These are phyloP conservation scores for Angophora floribunda DNA, from an alignment of 345 rosid genomes.

Conservation along the genomic window DNA sequence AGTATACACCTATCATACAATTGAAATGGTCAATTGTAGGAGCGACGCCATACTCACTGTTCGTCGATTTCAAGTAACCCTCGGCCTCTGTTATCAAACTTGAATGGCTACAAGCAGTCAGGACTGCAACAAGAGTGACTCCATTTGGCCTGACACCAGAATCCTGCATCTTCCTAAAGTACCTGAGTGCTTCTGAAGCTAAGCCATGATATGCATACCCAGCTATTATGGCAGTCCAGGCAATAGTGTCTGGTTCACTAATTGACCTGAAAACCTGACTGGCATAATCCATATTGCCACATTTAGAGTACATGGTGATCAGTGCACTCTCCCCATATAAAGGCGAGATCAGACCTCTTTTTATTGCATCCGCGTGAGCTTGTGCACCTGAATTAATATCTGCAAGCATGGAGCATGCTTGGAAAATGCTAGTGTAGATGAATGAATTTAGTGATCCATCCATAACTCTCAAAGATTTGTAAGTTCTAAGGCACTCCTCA, in stretches of 20 bases:
- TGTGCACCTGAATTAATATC: slow-evolving; percentile 54
- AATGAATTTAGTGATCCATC: slow-evolving; percentile 35
- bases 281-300: slow-evolving; percentile 60
- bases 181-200: slow-evolving; percentile 50
- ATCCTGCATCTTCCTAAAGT: slow-evolving; percentile 43
- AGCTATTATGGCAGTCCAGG: slow-evolving; percentile 69
- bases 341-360: slow-evolving; percentile 40
- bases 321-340: slow-evolving; percentile 61
- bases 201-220: slow-evolving; percentile 68
- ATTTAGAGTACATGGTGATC: slow-evolving; percentile 61
- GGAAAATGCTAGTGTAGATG: slow-evolving; percentile 61
- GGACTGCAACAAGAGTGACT: slow-evolving; percentile 55
- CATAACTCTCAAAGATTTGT: slow-evolving; percentile 37
- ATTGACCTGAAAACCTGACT: slow-evolving; percentile 42
- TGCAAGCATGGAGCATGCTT: slow-evolving; percentile 58
- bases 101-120: slow-evolving; percentile 75
- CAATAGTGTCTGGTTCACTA: slow-evolving; percentile 51
- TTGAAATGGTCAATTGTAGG: slow-evolving; percentile 66
- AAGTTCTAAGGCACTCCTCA: slow-evolving; percentile 39
- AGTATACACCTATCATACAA: slow-evolving; percentile 55
- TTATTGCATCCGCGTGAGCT: slow-evolving; percentile 73
- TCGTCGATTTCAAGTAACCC: slow-evolving; percentile 38
- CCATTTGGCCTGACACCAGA: slow-evolving; percentile 45
- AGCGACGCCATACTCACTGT: slow-evolving; percentile 24
- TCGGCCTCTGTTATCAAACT: slow-evolving; percentile 47